Conservation (phyloP, 176 grass and related monocot species). For the Ensete ventricosum region DNA sequence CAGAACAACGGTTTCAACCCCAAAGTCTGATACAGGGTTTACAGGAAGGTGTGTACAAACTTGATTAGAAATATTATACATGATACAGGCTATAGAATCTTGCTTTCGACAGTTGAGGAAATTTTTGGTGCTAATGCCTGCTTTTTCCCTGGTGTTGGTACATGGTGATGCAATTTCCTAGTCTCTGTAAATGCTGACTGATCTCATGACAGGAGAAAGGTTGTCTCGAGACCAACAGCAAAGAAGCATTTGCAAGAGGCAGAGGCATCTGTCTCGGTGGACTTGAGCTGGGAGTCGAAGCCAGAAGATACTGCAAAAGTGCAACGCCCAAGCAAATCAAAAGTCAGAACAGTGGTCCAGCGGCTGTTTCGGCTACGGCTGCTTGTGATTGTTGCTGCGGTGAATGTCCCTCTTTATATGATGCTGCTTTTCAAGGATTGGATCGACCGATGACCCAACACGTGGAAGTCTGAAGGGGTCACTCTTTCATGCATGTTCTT, state of each 20-base stretch:
- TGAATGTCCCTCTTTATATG: slow-evolving; percentile 93
- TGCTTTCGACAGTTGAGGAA: background rate
- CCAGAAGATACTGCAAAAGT: slow-evolving; percentile 47
- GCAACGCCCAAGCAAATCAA: slow-evolving; percentile 38
- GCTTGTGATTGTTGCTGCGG: slow-evolving; percentile 48
- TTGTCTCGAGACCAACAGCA: slow-evolving; percentile 56
- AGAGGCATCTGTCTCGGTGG: slow-evolving; percentile 47
- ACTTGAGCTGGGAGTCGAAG: slow-evolving; percentile 44
- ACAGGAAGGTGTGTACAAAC: slow-evolving; percentile 34
- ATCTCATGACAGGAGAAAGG: slow-evolving; percentile 44
- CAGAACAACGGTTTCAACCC: slow-evolving; percentile 8
- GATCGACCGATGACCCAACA: slow-evolving; percentile 51
- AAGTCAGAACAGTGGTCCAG: slow-evolving; percentile 43
- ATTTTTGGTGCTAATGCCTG: background rate
- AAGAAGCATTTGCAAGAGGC: slow-evolving; percentile 48
- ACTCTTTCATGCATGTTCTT: too few species aligned
- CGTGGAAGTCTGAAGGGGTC: background rate
- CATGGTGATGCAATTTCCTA: background rate
- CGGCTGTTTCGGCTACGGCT: slow-evolving; percentile 69
- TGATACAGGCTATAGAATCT: background rate
- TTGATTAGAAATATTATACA: background rate
- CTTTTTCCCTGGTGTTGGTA: background rate
- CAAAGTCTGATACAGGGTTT: slow-evolving; percentile 34
- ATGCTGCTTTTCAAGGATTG: slow-evolving; percentile 98
- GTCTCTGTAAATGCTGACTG: background rate